Evolutionary conservation across 148 eudicot genomes (phyloP).

Genomic region (Heliosperma pusillum): DNA sequence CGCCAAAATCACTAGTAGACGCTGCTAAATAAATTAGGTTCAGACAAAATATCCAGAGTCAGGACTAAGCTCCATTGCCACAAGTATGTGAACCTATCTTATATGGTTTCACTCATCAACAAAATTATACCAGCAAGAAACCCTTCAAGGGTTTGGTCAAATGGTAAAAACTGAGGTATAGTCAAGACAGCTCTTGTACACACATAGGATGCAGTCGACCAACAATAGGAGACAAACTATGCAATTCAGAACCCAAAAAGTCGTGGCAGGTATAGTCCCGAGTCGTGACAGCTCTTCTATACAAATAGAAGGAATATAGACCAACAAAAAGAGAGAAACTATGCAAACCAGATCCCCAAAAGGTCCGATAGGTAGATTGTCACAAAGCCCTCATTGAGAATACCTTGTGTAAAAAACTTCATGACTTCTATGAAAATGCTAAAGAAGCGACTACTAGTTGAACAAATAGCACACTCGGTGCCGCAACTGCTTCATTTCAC

Average conservation of each 20-base stretch:
- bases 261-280: no score
- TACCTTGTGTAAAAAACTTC: neutral
- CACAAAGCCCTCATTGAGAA: neutral
- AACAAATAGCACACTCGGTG: no score
- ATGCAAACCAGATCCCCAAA: no score
- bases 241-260: neutral
- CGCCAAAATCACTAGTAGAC: neutral
- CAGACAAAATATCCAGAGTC: neutral
- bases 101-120: neutral
- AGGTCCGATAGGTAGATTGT: neutral
- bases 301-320: no score
- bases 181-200: neutral
- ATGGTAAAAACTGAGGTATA: no score
- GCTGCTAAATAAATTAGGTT: neutral
- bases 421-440: no score
- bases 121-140: neutral
- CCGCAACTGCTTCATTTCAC: neutral
- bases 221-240: neutral
- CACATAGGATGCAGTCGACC: neutral
- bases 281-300: no score
- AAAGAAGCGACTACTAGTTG: no score
- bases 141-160: neutral
- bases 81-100: neutral
- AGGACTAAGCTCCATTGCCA: neutral
- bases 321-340: no score